A percentile compares a stretch with the other conserved stretches of the same genome.
These are phyloP conservation scores for Penicillium bialowiezense DNA, from an alignment of 495 filamentous ascomycete species.

Conservation along the genomic window DNA sequence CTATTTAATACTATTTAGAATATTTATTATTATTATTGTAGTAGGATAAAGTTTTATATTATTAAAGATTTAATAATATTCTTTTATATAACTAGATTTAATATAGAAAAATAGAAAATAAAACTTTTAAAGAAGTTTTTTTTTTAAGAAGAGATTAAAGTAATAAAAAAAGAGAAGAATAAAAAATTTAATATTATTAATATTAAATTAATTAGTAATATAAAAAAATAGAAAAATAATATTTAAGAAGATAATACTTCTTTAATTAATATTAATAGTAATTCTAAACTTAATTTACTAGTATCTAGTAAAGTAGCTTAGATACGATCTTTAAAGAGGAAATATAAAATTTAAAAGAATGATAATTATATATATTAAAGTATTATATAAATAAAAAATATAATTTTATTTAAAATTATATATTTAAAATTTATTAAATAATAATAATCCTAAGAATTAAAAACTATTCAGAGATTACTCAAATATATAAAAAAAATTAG, in stretches of 20 bases:
- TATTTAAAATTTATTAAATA: neutral
- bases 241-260: neutral
- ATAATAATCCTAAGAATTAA: neutral
- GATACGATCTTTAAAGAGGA: too few species aligned
- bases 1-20: neutral
- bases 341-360: too few species aligned
- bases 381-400: neutral
- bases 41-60: too few species aligned
- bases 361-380: neutral
- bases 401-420: neutral
- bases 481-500: neutral
- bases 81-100: too few species aligned
- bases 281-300: neutral
- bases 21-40: neutral
- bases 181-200: neutral
- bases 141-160: neutral
- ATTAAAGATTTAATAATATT: too few species aligned
- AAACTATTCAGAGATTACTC: neutral
- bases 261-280: neutral
- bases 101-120: too few species aligned
- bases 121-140: too few species aligned
- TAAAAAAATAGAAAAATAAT: neutral
- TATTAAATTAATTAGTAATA: too few species aligned
- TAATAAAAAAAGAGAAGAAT: neutral
- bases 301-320: neutral